Base-by-base conservation (phyloP, 306 rosid species). In the Trichosanthes cucumerina region DNA sequence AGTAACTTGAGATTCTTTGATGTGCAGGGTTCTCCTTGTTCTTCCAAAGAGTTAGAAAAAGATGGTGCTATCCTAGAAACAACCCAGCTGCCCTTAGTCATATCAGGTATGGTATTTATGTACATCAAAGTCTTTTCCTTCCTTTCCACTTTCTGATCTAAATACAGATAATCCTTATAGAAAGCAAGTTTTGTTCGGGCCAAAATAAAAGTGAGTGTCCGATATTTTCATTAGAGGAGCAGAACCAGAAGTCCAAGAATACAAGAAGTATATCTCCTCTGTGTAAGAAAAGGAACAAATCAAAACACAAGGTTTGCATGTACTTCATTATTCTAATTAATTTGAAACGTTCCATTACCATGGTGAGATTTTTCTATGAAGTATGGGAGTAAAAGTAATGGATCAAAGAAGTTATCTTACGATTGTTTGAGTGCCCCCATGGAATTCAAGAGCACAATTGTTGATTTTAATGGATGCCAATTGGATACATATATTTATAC, bases 21-120 rank as follows among this genome's bases (percentile, higher is more conserved):
- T 58, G 65, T 80, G 79, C 95, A 93, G 97, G 88, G 80, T 84
- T 79, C 80, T 3, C 39, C 78, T 62, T 49, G 82, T 83, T 82
- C 83, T 72, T 78, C 80, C 44, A 60, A 81, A 47, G 23, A 50
- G 57, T 81, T 81, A 54, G 87, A 36, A 28, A 59, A 77, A 38
- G 90, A 87, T 80, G 83, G 78, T 80, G 52, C 78, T 78, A 71
- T 79, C 33, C 80, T 77, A 80, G 88, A 80, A 73, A 53, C 87
- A 33, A 75, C 87, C 58, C 68, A 75, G 76, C 53, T 66, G 72
- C 75, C 47, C 77, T 59, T 68, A 47, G 63, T 60, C 23, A 53
- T 44, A 19, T 21, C 56, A 57, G 41, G 70, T 57, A 65, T 9
- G 5, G 64, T 34, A 60, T 59, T 41, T 18, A 12, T 33, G 11